Percentiles rank a stretch among this genome's conserved stretches.
Evolutionary conservation across 805 yeast genomes (phyloP).

Genomic region (Saccharomycopsis lassenensis): DNA sequence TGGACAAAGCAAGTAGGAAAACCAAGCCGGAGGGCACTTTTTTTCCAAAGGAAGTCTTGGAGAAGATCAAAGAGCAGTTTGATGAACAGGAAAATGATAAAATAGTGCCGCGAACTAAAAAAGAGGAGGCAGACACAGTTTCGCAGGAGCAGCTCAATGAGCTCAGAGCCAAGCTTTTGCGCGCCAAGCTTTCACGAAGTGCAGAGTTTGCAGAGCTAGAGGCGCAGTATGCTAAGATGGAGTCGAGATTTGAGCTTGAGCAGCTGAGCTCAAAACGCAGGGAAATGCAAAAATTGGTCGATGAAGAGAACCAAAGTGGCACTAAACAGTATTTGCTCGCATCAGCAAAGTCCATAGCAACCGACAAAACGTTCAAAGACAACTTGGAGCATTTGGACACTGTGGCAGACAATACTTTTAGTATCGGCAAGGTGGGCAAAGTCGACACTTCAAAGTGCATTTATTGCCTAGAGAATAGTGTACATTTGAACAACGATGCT

Average conservation of each 20-base stretch:
- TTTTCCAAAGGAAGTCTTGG: too few relatives aligned
- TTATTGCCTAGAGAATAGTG: constrained; percentile 27
- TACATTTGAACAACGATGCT: constrained; percentile 24
- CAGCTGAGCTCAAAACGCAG: background rate
- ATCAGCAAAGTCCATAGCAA: constrained; percentile 21
- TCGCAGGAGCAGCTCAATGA: background rate
- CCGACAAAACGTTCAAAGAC: constrained; percentile 27
- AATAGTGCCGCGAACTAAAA: too few relatives aligned
- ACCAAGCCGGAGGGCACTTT: too few relatives aligned
- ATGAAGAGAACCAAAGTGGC: background rate
- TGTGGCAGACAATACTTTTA: constrained; percentile 23
- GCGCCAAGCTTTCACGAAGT: constrained; percentile 2
- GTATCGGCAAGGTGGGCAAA: constrained; percentile 17
- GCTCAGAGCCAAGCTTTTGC: constrained; percentile 3
- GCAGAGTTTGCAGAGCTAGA: background rate
- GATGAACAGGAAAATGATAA: too few relatives aligned
- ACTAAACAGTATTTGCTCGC: background rate
- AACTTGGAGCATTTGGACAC: constrained; percentile 33
- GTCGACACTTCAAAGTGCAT: constrained; percentile 23
- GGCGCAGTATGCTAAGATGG: constrained; percentile 1
- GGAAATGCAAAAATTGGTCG: background rate
- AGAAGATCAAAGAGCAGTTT: too few relatives aligned
- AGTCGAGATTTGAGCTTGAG: background rate
- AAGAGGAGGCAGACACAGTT: constrained; percentile 2
- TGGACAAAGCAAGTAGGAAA: too few relatives aligned